Percentiles rank a stretch among this genome's conserved stretches.
Evolutionary conservation across 164 flowering plant genomes (phyloP).

Genomic region (Liquidambar formosana): DNA sequence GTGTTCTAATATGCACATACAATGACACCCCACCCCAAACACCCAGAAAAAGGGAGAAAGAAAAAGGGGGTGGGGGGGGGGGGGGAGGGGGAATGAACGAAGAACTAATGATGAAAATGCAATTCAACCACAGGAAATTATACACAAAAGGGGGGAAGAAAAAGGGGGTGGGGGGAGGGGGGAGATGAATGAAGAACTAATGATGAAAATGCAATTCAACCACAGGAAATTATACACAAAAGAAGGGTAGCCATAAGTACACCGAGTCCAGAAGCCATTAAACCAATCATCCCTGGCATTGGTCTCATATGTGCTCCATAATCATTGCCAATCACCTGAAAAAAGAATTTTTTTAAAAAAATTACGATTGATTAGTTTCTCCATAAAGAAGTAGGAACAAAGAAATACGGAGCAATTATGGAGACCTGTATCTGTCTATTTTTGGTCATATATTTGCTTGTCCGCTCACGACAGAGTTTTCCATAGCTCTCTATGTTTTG

Average conservation of each 20-base stretch:
- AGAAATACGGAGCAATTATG: neutral
- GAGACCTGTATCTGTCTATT: constrained; percentile 73
- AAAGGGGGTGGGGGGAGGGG: neutral
- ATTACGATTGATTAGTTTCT: neutral
- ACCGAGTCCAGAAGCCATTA: constrained; percentile 20
- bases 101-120: neutral
- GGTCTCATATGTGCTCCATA: constrained; percentile 62
- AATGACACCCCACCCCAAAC: neutral
- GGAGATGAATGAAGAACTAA: too few relatives aligned
- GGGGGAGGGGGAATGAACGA: too few relatives aligned
- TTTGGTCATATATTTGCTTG: constrained; percentile 63
- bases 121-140: neutral
- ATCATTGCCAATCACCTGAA: constrained; percentile 60
- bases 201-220: neutral
- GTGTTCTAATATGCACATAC: neutral
- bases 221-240: neutral
- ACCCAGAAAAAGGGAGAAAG: neutral
- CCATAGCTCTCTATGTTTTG: constrained; percentile 61
- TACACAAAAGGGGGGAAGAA: constrained; percentile 2
- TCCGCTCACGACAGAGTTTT: constrained; percentile 78
- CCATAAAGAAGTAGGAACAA: neutral
- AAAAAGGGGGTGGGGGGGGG: neutral
- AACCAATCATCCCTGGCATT: constrained; percentile 52
- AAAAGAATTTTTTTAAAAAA: neutral
- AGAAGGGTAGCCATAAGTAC: constrained; percentile 22